Evolutionary conservation across 768 basidiomycete genomes (phyloP), one percentile per base, ranked within the genome.

Genomic region (Polyporus arcularius): DNA sequence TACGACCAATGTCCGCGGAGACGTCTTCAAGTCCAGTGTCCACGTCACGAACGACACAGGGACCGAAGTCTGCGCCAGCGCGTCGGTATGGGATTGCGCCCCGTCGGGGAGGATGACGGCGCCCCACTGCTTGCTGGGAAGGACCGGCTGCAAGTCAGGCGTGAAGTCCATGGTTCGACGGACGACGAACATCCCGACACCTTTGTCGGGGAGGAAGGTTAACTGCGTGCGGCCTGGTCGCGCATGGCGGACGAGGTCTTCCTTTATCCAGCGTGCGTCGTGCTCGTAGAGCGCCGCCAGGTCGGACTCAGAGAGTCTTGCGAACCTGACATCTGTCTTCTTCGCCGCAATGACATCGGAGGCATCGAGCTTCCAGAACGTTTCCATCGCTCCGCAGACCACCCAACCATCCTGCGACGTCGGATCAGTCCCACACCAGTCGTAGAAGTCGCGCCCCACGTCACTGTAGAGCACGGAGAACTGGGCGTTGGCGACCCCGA

Each of bases 381-480:
- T 82, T 21, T 76, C 78, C 1, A 69, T 40, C 10, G 76, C 69
- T 6, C 69, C 71, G 32, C 70, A 68, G 7, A 74, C 68, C 16
- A 75, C 68, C 85, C 85, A 86, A 3, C 85, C 84, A 15, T 71
- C 70, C 5, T 54, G 58, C 3, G 60, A 38, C 12, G 67, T 65
- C 8, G 56, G 62, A 7, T 65, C 69, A 1, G 78, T 77, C 0
- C 82, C 82, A 51, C 78, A 75, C 14, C 60, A 56, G 31, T 59
- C 63, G 70, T 86, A 86, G 68, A 84, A 82, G 0, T 70, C 60
- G 6, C 60, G 55, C 15, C 84, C 84, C 38, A 85, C 70, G 56
- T 85, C 84, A 63, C 81, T 85, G 71, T 81, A 85, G 18, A 86
- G 73, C 14, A 75, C 70, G 4, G 83, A 85, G 64, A 85, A 81